Percentiles rank a stretch among this genome's conserved stretches.
Evolutionary conservation across 495 filamentous ascomycete species (phyloP).

Genomic region (Neurospora tetrasperma): DNA sequence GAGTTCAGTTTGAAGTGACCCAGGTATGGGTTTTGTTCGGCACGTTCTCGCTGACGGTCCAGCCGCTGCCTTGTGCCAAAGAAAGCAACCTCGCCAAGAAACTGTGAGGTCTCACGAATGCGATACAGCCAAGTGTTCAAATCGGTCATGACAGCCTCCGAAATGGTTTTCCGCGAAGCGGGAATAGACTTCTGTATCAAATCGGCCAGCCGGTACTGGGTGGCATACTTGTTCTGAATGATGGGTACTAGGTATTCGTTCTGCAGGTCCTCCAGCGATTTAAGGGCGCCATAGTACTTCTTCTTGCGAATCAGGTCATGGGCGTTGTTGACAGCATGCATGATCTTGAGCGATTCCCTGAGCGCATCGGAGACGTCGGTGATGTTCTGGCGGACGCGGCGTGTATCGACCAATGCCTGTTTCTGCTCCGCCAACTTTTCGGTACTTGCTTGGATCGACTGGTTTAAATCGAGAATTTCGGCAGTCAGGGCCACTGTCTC

Average conservation of each 20-base stretch:
- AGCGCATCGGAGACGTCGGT: constrained; percentile 85
- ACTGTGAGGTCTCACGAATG: constrained; percentile 90
- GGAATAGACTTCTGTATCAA: constrained; percentile 93
- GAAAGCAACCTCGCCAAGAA: constrained; percentile 92
- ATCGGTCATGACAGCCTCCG: constrained; percentile 93
- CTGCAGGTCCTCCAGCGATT: constrained; percentile 89
- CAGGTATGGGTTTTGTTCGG: constrained; percentile 59
- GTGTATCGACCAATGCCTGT: constrained; percentile 80
- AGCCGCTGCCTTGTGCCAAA: constrained; percentile 88
- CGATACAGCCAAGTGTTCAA: constrained; percentile 96
- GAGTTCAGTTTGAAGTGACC: constrained; percentile 86
- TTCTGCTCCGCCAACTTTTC: constrained; percentile 93
- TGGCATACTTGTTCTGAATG: constrained; percentile 64
- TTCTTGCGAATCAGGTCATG: constrained; percentile 83
- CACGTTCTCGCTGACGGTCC: constrained; percentile 68
- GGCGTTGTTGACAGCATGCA: constrained; percentile 88
- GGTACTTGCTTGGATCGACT: constrained; percentile 90
- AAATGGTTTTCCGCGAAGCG: constrained; percentile 82
- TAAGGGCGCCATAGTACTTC: constrained; percentile 89
- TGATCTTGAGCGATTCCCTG: constrained; percentile 80
- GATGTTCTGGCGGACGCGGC: constrained; percentile 89
- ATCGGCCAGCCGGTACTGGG: constrained; percentile 89
- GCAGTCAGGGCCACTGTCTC: constrained; percentile 77
- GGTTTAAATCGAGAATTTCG: constrained; percentile 87
- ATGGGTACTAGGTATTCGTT: constrained; percentile 72